Conservation (phyloP, 768 basidiomycete species). For the Tulasnella sp. region DNA sequence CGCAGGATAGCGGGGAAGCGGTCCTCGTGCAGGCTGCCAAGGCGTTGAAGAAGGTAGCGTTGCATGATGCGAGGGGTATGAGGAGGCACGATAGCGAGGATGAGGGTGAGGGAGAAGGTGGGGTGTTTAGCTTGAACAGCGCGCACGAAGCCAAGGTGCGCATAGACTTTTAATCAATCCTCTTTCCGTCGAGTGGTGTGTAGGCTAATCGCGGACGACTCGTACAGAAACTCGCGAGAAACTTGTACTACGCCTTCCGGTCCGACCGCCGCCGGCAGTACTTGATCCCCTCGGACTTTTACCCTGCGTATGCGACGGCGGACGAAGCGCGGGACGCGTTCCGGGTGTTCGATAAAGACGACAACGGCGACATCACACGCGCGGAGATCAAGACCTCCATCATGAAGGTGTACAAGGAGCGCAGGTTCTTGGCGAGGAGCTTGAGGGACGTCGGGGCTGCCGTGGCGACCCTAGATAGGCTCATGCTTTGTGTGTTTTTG, state of each 20-base stretch:
- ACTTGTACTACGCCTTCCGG: constrained; percentile 51
- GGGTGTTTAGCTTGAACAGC: constrained; percentile 31
- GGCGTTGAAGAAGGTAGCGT: constrained; percentile 51
- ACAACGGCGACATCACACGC: constrained; percentile 64
- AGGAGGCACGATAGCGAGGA: constrained; percentile 35
- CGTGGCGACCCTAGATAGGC: constrained; percentile 48
- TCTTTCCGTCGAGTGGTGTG: too few species aligned
- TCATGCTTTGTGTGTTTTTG: constrained; percentile 51
- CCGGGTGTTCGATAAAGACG: constrained; percentile 62
- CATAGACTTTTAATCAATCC: not conserved
- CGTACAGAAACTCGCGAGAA: constrained; percentile 49
- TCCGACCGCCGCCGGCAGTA: constrained; percentile 39
- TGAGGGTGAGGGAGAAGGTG: not conserved
- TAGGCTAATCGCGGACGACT: too few species aligned
- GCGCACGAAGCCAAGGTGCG: constrained; percentile 55
- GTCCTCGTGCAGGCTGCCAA: constrained; percentile 39
- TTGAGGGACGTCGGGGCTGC: constrained; percentile 67
- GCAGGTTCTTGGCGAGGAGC: constrained; percentile 59
- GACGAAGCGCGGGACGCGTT: constrained; percentile 55
- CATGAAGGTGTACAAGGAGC: constrained; percentile 65
- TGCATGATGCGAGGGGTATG: constrained; percentile 68
- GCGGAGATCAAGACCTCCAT: constrained; percentile 62
- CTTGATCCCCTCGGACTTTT: constrained; percentile 57
- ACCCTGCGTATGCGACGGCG: constrained; percentile 50
- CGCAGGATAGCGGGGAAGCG: not conserved